These are phyloP conservation scores for Paracorniculantispora psalliotae DNA, from an alignment of 2,329 filamentous ascomycete species.

Conservation along the genomic window DNA sequence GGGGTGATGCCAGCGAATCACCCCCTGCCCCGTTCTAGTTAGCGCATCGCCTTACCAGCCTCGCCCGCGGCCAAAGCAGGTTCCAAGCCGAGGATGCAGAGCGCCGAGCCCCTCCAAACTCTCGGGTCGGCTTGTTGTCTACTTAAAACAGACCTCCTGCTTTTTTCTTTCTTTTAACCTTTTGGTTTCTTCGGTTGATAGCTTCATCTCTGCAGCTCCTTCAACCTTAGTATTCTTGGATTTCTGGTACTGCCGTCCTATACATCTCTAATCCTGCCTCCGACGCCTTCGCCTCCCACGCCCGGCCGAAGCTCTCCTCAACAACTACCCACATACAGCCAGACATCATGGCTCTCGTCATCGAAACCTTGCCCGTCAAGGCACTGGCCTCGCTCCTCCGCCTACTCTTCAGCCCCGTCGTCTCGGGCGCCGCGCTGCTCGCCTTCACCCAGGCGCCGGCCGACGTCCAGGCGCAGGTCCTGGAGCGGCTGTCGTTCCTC, in stretches of 20 bases:
- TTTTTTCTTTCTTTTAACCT: not conserved
- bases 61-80: not conserved
- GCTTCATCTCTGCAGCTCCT: too few relatives aligned
- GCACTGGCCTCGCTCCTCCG: slow-evolving; percentile 9
- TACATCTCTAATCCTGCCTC: too few relatives aligned
- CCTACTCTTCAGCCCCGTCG: slow-evolving; percentile 14
- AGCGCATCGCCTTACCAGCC: not conserved
- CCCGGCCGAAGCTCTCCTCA: not conserved
- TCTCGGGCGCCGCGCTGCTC: slow-evolving; percentile 18
- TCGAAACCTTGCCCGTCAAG: slow-evolving; percentile 17
- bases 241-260: too few relatives aligned
- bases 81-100: slow-evolving; percentile 4
- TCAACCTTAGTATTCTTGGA: too few relatives aligned
- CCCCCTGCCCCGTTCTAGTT: not conserved
- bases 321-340: not conserved
- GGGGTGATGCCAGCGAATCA: too few relatives aligned
- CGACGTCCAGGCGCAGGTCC: not conserved
- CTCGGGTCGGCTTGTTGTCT: not conserved
- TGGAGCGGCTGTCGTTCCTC: slow-evolving; percentile 9
- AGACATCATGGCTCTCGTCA: not conserved
- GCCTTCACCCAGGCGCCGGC: slow-evolving; percentile 14
- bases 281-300: not conserved
- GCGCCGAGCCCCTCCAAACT: not conserved
- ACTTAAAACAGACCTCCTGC: too few relatives aligned
- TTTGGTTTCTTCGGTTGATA: not conserved